phyloP scores from a whole-genome alignment of 1,139 yeast genomes.

The Kluyveromyces sp. region DNA sequence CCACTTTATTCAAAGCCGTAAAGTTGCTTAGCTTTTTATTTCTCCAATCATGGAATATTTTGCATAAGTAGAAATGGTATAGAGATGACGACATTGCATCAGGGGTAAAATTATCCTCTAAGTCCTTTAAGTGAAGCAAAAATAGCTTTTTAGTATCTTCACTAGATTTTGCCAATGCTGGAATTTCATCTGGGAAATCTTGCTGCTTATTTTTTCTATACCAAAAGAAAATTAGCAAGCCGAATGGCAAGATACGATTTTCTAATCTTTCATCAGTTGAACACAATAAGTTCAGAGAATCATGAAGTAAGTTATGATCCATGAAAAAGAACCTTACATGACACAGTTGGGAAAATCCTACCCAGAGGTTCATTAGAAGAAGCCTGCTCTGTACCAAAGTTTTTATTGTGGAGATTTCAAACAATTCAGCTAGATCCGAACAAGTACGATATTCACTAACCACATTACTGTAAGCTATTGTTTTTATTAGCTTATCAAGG shows the following conservation, averaged over 20 bases:
- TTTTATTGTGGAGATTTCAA: not conserved
- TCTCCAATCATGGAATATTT: not conserved
- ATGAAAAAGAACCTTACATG: not conserved
- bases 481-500: not conserved
- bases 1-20: not conserved
- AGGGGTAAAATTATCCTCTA: not conserved
- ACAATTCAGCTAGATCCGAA: not conserved
- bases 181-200: not conserved
- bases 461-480: constrained; percentile 1
- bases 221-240: not conserved
- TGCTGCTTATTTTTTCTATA: not conserved
- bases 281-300: not conserved
- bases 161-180: not conserved
- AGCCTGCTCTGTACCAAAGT: not conserved
- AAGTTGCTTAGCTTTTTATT: not conserved
- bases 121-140: not conserved
- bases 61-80: not conserved
- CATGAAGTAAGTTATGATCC: not conserved
- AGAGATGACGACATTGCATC: not conserved
- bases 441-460: not conserved
- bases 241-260: not conserved
- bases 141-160: too few relatives aligned
- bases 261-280: not conserved
- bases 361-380: not conserved
- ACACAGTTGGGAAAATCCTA: not conserved